Percentiles rank a stretch among this genome's conserved stretches.
Evolutionary conservation across 495 filamentous ascomycete species (phyloP).

Genomic region (Penicillium lagena): DNA sequence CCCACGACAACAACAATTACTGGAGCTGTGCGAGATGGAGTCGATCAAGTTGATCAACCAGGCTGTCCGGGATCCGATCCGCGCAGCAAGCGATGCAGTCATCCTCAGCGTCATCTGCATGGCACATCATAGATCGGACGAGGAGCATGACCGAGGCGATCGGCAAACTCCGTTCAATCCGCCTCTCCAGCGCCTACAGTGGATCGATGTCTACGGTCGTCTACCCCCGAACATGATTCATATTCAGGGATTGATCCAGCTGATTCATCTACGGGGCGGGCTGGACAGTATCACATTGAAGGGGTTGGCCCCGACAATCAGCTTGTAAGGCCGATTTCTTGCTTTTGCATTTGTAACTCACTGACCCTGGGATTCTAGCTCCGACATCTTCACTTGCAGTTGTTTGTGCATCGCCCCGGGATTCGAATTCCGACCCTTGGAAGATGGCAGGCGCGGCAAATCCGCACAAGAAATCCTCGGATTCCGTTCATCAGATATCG

Average conservation of each 20-base stretch:
- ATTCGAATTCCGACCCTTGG: conserved; percentile 29
- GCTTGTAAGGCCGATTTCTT: conserved; percentile 22
- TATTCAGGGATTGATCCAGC: conserved; percentile 26
- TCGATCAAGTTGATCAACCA: conserved; percentile 31
- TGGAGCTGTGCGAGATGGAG: conserved; percentile 30
- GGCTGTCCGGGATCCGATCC: conserved; percentile 23
- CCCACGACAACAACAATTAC: conserved; percentile 17
- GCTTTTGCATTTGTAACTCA: not conserved
- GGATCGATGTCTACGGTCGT: conserved; percentile 36
- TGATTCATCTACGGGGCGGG: conserved; percentile 31
- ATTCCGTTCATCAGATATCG: conserved; percentile 15
- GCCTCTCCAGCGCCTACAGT: conserved; percentile 34
- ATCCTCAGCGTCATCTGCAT: conserved; percentile 36
- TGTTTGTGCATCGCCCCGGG: conserved; percentile 20
- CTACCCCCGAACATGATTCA: conserved; percentile 33
- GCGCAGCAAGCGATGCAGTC: conserved; percentile 28
- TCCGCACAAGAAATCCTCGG: conserved; percentile 23
- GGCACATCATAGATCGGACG: conserved; percentile 31
- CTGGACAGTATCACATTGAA: conserved; percentile 23
- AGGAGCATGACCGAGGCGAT: conserved; percentile 4
- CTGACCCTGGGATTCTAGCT: conserved; percentile 17
- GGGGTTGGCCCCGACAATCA: conserved; percentile 26
- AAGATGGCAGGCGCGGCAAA: conserved; percentile 10
- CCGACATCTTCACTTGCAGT: conserved; percentile 28
- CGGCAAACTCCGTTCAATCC: conserved; percentile 25